Evolutionary conservation across 1,139 yeast genomes (phyloP), one percentile per base, ranked within the genome.

Genomic region (Pneumocystis carinii): DNA sequence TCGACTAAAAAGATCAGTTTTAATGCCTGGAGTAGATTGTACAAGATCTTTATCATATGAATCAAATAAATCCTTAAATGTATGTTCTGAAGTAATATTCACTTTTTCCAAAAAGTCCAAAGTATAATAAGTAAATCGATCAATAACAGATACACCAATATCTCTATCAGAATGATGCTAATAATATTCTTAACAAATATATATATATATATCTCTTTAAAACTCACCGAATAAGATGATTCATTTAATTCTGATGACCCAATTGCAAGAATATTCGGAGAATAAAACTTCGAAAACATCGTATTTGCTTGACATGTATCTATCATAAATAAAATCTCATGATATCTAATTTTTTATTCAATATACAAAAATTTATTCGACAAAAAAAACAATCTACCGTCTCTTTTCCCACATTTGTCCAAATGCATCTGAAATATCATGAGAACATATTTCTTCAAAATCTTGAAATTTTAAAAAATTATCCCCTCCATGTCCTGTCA

Each of bases 261-360:
- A 59, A 92, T 95, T 0, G 97, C 90, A 65, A 92, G 77, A 61
- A 92, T 83, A 72, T 92, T 90, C 55, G 98, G 98, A 10, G 96
- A 87, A 72, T 90, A 90, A 72, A 90, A 85, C 72, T 87, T 82
- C 65, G 94, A 86, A 75, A 87, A 92, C 98, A 92, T 92, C 24
- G 98, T 89, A 74, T 92, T 92, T 38, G 98, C 98, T 76, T 92
- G 98, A 73, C 99, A 92, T 0, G 99, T 92, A 73, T 92, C 99
- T 68, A 92, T 87, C 97, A 92, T 92, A 75, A 92, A 92, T 72
- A 92, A 83, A 58, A 92, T 88, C 76, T 94, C 98, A 70, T 90
- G 90, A 75, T 92, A 92, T 15, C 67, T 39, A 39, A 8, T 14
- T 53, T 6, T n/a, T 10, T 27, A 35, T 32, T 35, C 14, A 37